Evolutionary conservation across 2,329 filamentous ascomycete genomes (phyloP), one percentile per base, ranked within the genome.

Genomic region (Aspergillus quadrilineatus): DNA sequence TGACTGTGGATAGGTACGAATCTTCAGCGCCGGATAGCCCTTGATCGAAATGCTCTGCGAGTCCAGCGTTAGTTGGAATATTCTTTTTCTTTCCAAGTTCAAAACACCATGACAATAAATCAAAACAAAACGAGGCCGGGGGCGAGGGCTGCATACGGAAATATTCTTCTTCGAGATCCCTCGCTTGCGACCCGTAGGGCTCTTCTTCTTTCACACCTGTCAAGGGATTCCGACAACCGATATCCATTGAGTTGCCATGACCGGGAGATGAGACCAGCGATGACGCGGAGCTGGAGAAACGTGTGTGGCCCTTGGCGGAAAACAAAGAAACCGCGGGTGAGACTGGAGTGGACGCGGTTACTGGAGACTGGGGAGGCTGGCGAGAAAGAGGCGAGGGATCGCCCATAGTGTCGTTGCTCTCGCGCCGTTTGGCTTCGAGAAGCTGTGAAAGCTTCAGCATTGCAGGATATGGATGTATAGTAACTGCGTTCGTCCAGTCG

Each of bases 201-300:
- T 96, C 92, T 67, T 96, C 92, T 72, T 97, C 92, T 67, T 92
- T 84, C 17, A 97, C 89, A 66, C 94, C 89, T 14, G 90, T 89
- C 60, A 97, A 79, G 51, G 81, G 82, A 58, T 84, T 82, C 74
- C 90, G 90, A 65, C 81, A 79, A 29, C 73, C 70, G 51, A 73
- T 70, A 62, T 85, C 84, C 60, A 76, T 75, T 30, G 74, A 76
- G 53, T 74, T 77, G 39, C 75, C 75, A 57, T 78, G 79, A 50
- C 76, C 81, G 57, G 81, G 87, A 58, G 80, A 87, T 54, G 80
- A 87, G 60, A 80, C 77, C 7, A 89, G 80, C 4, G 92, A 96
- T 1, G 92, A 96, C 29, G 83, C 82, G 0, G 91, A 94, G 75
- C 90, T 93, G 12, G 74, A 76, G 53, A 75, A 69, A 49, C 72